Conservation (phyloP, 1,284 basidiomycete genomes). For the Microbotryum intermedium region DNA sequence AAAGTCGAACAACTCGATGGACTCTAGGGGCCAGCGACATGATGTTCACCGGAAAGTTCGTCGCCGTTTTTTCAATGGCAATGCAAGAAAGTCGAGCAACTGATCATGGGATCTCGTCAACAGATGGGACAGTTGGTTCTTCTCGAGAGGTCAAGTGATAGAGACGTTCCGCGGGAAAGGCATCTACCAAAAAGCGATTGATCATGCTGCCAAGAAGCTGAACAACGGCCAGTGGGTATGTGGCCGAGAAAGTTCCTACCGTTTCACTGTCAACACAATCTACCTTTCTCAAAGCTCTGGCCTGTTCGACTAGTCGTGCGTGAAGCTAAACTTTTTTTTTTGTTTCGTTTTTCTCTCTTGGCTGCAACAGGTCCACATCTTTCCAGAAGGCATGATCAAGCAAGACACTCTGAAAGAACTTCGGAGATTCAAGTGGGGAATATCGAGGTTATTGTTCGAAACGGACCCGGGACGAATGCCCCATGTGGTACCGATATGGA, state of each 20-base stretch:
- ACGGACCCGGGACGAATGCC: constrained; percentile 48
- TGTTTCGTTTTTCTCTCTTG: constrained; percentile 3
- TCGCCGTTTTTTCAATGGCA: constrained; percentile 8
- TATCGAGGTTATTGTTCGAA: constrained; percentile 82
- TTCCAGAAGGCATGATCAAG: constrained; percentile 86
- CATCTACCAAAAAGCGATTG: constrained; percentile 79
- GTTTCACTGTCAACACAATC: neutral
- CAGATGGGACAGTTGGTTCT: constrained; percentile 53
- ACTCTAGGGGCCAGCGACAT: constrained; percentile 84
- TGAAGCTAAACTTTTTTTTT: no score
- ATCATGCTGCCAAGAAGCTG: constrained; percentile 68
- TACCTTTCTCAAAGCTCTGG: neutral
- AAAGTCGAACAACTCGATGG: constrained; percentile 63
- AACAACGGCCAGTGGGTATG: constrained; percentile 76
- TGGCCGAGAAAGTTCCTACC: constrained; percentile 6
- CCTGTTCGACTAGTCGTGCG: neutral
- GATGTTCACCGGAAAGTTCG: constrained; percentile 58
- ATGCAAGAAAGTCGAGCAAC: no score
- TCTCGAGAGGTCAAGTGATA: constrained; percentile 81
- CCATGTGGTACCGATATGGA: constrained; percentile 87
- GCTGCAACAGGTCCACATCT: constrained; percentile 68
- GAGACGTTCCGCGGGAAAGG: constrained; percentile 86
- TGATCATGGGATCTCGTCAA: constrained; percentile 30
- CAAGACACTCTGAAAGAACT: constrained; percentile 59
- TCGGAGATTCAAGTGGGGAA: constrained; percentile 90